Percentiles rank a stretch among this genome's conserved stretches.
These are phyloP conservation scores for Teratosphaeria nubilosa DNA, from an alignment of 2,329 filamentous ascomycete genomes.

Conservation along the genomic window DNA sequence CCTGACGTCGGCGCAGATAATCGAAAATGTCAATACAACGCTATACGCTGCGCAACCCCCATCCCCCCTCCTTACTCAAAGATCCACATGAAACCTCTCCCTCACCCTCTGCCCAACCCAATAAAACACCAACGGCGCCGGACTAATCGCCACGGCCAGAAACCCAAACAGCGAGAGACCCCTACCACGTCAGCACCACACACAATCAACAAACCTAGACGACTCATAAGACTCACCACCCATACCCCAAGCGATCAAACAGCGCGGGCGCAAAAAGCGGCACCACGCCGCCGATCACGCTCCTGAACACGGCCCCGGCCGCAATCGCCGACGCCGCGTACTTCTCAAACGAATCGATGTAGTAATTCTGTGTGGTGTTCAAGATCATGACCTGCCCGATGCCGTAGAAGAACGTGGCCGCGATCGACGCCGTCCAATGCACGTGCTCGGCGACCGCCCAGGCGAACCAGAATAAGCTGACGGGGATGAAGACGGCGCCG, in stretches of 20 bases:
- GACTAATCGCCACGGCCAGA: conserved; percentile 34
- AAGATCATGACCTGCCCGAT: conserved; percentile 45
- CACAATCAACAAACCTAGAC: background rate
- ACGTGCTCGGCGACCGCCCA: conserved; percentile 34
- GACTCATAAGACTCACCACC: conserved; percentile 25
- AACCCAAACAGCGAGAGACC: conserved; percentile 39
- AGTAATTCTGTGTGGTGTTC: conserved; percentile 46
- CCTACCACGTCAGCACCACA: conserved; percentile 15
- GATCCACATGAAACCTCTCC: conserved; percentile 28
- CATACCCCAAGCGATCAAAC: conserved; percentile 37
- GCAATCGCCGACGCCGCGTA: conserved; percentile 43
- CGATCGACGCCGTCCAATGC: conserved; percentile 34
- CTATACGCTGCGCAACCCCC: background rate
- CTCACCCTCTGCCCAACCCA: conserved; percentile 37
- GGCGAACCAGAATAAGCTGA: conserved; percentile 35
- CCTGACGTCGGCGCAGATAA: background rate
- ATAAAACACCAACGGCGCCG: conserved; percentile 41
- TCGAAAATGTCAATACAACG: background rate
- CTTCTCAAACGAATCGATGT: conserved; percentile 42
- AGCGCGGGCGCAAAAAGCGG: conserved; percentile 36
- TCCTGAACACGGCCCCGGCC: conserved; percentile 39
- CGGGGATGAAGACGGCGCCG: conserved; percentile 33
- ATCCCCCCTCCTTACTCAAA: background rate
- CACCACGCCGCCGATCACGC: conserved; percentile 37
- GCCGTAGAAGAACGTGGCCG: conserved; percentile 39